Conservation (phyloP, 1,139 yeast species). For the Hyphopichia buzzinii region DNA sequence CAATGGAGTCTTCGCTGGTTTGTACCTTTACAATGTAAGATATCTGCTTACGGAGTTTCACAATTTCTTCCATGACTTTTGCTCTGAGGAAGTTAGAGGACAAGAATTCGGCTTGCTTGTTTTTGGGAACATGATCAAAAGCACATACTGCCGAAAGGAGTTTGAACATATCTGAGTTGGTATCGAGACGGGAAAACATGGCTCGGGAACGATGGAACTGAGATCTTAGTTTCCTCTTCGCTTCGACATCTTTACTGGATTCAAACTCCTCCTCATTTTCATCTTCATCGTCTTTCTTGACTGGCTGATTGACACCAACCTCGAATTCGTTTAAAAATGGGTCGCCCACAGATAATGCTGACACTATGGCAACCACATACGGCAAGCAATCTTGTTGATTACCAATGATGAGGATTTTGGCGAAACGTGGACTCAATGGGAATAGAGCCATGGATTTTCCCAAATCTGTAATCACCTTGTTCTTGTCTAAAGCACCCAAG, state of each 20-base stretch:
- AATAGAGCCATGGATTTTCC: slow-evolving; percentile 87
- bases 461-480: slow-evolving; percentile 59
- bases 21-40: slow-evolving; percentile 68
- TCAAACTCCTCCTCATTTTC: slow-evolving; percentile 32
- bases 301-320: slow-evolving; percentile 44
- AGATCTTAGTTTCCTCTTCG: slow-evolving; percentile 42
- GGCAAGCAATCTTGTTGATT: slow-evolving; percentile 85
- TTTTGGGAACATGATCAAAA: slow-evolving; percentile 65
- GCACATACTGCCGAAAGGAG: slow-evolving; percentile 87
- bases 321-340: slow-evolving; percentile 80
- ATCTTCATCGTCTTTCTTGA: slow-evolving; percentile 14
- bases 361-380: slow-evolving; percentile 83
- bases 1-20: slow-evolving; percentile 57
- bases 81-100: slow-evolving; percentile 60
- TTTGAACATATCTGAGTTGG: slow-evolving; percentile 70
- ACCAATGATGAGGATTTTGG: slow-evolving; percentile 86
- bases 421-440: slow-evolving; percentile 91
- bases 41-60: slow-evolving; percentile 76
- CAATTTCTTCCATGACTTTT: slow-evolving; percentile 80
- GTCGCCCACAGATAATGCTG: slow-evolving; percentile 92
- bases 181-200: slow-evolving; percentile 65
- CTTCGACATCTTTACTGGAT: slow-evolving; percentile 32
- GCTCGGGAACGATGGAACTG: slow-evolving; percentile 57
- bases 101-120: slow-evolving; percentile 48
- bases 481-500: slow-evolving; percentile 73